Evolutionary conservation across 352 stramenopile genomes (phyloP).

Genomic region (Pythium guiyangense): DNA sequence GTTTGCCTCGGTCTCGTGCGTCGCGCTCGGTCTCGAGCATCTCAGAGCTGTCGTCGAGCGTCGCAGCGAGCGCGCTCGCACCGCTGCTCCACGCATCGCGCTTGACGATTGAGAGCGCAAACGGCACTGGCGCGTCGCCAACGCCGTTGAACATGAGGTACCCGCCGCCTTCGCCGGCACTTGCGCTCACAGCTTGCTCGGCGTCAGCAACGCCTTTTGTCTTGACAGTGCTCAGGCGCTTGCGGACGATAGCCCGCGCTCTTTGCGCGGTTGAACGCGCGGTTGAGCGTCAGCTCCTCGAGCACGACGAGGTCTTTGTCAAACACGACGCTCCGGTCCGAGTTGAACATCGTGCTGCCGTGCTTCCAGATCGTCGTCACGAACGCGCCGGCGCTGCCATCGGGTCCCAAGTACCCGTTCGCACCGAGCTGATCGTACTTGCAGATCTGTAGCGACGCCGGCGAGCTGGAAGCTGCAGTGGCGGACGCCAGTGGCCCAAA

Average conservation of each 20-base stretch:
- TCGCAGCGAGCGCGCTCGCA: not conserved
- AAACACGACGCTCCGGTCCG: slow-evolving; percentile 67
- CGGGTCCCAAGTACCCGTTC: slow-evolving; percentile 73
- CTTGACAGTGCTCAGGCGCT: slow-evolving; percentile 9
- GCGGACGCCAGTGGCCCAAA: not conserved
- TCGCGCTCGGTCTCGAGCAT: not conserved
- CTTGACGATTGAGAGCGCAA: slow-evolving; percentile 63
- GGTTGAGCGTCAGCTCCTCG: slow-evolving; percentile 80
- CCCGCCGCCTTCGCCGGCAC: slow-evolving; percentile 50
- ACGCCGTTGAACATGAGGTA: slow-evolving; percentile 88
- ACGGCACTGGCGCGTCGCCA: slow-evolving; percentile 74
- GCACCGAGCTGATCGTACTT: slow-evolving; percentile 83
- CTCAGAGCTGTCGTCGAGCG: not conserved
- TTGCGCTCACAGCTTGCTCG: slow-evolving; percentile 24
- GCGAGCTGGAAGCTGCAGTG: not conserved
- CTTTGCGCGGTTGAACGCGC: slow-evolving; percentile 69
- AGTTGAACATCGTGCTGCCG: slow-evolving; percentile 80
- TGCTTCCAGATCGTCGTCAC: slow-evolving; percentile 86
- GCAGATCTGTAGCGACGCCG: slow-evolving; percentile 29
- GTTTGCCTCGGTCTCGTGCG: not conserved
- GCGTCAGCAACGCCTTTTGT: slow-evolving; percentile 28
- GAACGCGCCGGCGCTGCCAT: slow-evolving; percentile 65
- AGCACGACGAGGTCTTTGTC: slow-evolving; percentile 75
- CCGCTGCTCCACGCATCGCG: slow-evolving; percentile 16
- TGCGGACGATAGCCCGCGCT: slow-evolving; percentile 28